Percentiles rank a stretch among this genome's conserved stretches.
Evolutionary conservation across 2,329 filamentous ascomycete species (phyloP).

Genomic region (Colletotrichum filicis): DNA sequence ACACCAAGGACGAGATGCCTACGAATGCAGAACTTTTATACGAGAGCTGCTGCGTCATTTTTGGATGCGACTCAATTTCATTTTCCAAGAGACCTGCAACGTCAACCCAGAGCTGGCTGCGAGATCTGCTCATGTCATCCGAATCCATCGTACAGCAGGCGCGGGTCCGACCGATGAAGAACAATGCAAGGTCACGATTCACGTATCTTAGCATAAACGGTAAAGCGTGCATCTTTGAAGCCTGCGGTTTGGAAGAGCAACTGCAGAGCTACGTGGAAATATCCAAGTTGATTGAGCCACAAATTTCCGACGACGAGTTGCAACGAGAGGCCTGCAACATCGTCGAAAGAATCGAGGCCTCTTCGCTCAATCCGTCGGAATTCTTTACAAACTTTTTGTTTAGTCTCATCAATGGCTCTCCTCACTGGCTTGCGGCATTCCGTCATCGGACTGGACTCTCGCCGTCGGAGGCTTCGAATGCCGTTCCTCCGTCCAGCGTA

Average conservation of each 20-base stretch:
- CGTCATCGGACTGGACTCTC: constrained; percentile 16
- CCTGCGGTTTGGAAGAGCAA: constrained; percentile 23
- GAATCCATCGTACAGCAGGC: constrained; percentile 36
- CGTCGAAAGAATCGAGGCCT: not conserved
- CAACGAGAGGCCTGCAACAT: constrained; percentile 26
- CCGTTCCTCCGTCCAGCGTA: not conserved
- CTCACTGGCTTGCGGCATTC: constrained; percentile 19
- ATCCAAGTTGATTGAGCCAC: constrained; percentile 5
- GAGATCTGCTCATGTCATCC: constrained; percentile 38
- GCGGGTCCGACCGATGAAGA: constrained; percentile 20
- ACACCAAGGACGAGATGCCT: not conserved
- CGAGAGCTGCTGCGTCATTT: constrained; percentile 34
- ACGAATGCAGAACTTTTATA: constrained; percentile 27
- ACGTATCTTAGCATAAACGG: constrained; percentile 33
- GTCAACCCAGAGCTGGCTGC: constrained; percentile 39
- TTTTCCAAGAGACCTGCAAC: constrained; percentile 32
- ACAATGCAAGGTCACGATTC: constrained; percentile 9
- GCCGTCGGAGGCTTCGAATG: not conserved
- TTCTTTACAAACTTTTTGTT: constrained; percentile 12
- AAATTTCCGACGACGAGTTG: constrained; percentile 6
- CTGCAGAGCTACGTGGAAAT: constrained; percentile 24
- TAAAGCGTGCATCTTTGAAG: constrained; percentile 28
- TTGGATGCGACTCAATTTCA: constrained; percentile 35
- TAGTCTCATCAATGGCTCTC: constrained; percentile 20
- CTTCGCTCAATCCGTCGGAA: constrained; percentile 3